These are phyloP conservation scores for Dothistroma pini DNA, from an alignment of 2,329 filamentous ascomycete species.

Conservation along the genomic window DNA sequence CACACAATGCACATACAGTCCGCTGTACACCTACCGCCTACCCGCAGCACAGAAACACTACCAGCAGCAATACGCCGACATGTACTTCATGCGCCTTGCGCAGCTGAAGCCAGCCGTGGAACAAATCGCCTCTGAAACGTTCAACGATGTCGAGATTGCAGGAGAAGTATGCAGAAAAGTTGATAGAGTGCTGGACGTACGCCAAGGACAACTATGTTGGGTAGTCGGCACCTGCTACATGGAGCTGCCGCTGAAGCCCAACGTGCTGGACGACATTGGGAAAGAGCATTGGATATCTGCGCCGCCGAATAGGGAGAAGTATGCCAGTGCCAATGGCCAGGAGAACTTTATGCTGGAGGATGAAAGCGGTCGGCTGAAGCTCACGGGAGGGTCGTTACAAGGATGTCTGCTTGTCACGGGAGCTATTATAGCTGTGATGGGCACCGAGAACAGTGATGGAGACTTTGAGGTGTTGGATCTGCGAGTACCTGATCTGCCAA, in stretches of 20 bases:
- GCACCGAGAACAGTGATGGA: conserved; percentile 86
- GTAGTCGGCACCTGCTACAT: conserved; percentile 93
- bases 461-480: conserved; percentile 91
- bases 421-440: conserved; percentile 89
- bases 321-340: conserved; percentile 21
- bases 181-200: conserved; percentile 88
- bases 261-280: conserved; percentile 89
- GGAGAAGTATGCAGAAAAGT: conserved; percentile 72
- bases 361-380: conserved; percentile 80
- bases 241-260: conserved; percentile 94
- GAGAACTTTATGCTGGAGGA: conserved; percentile 81
- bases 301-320: conserved; percentile 68
- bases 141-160: conserved; percentile 72
- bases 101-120: conserved; percentile 84
- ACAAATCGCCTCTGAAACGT: conserved; percentile 66
- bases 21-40: conserved; percentile 70
- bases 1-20: conserved; percentile 62
- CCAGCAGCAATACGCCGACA: conserved; percentile 93
- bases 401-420: conserved; percentile 79
- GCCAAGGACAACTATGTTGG: conserved; percentile 95
- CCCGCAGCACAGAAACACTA: conserved; percentile 60
- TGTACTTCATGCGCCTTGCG: conserved; percentile 90
- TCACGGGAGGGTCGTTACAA: conserved; percentile 68
- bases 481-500: conserved; percentile 79
- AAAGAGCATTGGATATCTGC: conserved; percentile 94